A percentile compares a stretch with the other conserved stretches of the same genome.
Conservation (phyloP, 164 flowering plant genomes). For the Chimonanthus praecox region DNA sequence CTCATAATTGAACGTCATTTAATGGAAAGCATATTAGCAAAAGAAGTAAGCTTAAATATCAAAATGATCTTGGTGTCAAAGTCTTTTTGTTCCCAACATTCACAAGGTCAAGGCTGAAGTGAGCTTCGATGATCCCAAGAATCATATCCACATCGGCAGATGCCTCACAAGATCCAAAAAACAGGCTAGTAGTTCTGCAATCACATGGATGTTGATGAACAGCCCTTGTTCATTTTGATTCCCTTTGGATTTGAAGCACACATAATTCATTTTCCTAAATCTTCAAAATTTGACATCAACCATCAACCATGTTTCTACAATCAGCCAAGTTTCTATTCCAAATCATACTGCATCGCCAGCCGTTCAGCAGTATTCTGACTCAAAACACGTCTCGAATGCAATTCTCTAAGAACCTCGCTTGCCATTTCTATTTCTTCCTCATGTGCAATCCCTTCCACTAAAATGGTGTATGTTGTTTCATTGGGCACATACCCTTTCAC, state of each 20-base stretch:
- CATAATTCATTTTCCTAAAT: neutral
- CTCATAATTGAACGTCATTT: neutral
- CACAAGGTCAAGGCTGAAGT: neutral
- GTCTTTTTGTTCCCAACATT: neutral
- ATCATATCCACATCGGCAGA: neutral
- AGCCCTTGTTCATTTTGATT: neutral
- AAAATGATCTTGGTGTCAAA: neutral
- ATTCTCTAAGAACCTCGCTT: conserved; percentile 48
- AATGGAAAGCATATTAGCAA: neutral
- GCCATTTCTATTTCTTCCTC: conserved; percentile 66
- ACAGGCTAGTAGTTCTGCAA: neutral
- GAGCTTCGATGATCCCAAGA: neutral
- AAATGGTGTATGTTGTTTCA: conserved; percentile 69
- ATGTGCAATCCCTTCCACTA: conserved; percentile 78
- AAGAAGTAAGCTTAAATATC: neutral
- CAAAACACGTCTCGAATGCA: conserved; percentile 43
- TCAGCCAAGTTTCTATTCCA: conserved; percentile 21
- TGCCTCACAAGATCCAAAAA: neutral
- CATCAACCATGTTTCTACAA: neutral
- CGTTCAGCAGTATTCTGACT: conserved; percentile 58
- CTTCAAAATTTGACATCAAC: neutral
- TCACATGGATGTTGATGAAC: neutral
- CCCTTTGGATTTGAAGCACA: neutral
- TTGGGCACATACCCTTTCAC: conserved; percentile 60
- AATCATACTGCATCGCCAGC: conserved; percentile 70